These are phyloP conservation scores for Paramecium pentaurelia DNA, from an alignment of 73 alveolate species.

Conservation along the genomic window DNA sequence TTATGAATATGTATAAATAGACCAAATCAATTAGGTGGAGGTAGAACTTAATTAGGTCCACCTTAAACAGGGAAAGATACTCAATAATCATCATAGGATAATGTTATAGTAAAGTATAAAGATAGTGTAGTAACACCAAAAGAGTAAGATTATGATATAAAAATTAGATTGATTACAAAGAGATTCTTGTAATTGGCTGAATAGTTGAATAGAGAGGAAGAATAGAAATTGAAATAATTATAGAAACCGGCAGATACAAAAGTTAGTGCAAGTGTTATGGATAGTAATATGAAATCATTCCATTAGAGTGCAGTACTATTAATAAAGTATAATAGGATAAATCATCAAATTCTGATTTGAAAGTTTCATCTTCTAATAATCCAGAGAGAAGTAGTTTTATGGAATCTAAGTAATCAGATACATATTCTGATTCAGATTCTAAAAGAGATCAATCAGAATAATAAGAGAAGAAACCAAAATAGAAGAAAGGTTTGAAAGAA, in stretches of 20 bases:
- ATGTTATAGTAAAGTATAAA: not conserved
- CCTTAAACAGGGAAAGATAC: slow-evolving; percentile 21
- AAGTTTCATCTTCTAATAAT: slow-evolving; percentile 18
- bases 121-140: slow-evolving; percentile 21
- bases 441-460: slow-evolving; percentile 42
- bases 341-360: slow-evolving; percentile 44
- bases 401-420: slow-evolving; percentile 2
- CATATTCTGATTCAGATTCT: slow-evolving; percentile 36
- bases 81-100: not conserved
- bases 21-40: not conserved
- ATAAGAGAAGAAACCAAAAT: slow-evolving; percentile 49
- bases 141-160: not conserved
- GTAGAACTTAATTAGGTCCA: slow-evolving; percentile 5
- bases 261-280: slow-evolving; percentile 21
- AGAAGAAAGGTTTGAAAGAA: slow-evolving; percentile 58
- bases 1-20: not conserved
- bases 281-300: slow-evolving; percentile 42
- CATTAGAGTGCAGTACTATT: slow-evolving; percentile 8
- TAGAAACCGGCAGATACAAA: not conserved
- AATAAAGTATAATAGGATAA: not conserved
- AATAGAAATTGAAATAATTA: not conserved
- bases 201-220: not conserved
- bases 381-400: slow-evolving; percentile 37
- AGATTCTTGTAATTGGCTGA: not conserved
- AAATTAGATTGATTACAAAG: slow-evolving; percentile 19